Base-by-base conservation (phyloP, 305 asterid species). In the Solanum hybrid region DNA sequence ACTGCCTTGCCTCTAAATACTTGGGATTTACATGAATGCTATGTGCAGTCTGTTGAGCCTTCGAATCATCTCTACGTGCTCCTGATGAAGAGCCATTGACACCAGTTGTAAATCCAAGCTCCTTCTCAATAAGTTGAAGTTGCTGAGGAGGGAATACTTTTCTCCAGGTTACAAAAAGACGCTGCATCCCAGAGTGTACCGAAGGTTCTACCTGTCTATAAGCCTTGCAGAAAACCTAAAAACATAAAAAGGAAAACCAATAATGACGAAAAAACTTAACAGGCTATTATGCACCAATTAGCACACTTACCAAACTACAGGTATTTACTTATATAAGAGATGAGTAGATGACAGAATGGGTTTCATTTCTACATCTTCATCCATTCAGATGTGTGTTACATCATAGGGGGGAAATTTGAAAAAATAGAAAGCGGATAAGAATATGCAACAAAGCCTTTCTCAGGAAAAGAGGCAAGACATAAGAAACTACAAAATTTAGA, bases 81-180 rank as follows among this genome's bases (percentile, higher is more conserved):
- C 90, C 86, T 90, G 94, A 95, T 79, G 95, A 92, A 51, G 97
- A 91, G 89, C 94, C 96, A 89, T 93, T 96, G 88, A 92, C 93
- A 82, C 93, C 89, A 77, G 96, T 87, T 40, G 93, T 88, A 90
- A 97, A 95, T 69, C 98, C 98, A 92, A 97, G 99, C 89, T 97
- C 99, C 91, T 95, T 95, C 92, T 95, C 98, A 89, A 97, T 97
- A 87, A 91, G 82, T 91, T 96, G 98, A 73, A 97, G 98, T 27
- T 97, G 89, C 90, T 93, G 98, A 27, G 92, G 94, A 88, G 98
- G 98, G 88, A 97, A 97, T 29, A 96, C 99, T 87, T 95, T 99
- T 91, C 95, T 97, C 99, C 99, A 97, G 84, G 99, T 96, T 88
- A 98, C 96, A 88, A 97, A 97, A 90, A 97, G 99, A 92, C 97